Base-by-base conservation (phyloP, 1,284 basidiomycete species). In the Ceratobasidium sp. region DNA sequence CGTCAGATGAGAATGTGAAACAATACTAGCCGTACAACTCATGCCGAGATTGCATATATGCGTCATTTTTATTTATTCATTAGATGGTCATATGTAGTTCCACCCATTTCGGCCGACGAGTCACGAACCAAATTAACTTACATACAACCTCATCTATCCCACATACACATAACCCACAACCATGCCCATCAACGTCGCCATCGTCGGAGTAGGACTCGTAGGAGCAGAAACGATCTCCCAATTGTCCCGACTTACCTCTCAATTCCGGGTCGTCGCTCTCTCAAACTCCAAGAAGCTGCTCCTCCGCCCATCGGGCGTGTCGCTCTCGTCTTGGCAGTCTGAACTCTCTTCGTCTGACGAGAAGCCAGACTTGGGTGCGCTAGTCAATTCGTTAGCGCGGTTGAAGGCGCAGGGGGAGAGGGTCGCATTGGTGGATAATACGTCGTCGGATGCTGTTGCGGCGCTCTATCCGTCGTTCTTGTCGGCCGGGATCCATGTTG, bases 361-460 rank as follows among this genome's bases (percentile, higher is more conserved):
- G 15, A 79, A 82, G 1, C 81, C 85, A 33, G 82, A 84, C 73
- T 80, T 91, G 7, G 79, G 83, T 1, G 82, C 71, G 9, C 85
- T 87, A 77, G 86, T 86, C 57, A 81, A 81, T 44, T 83, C 86
- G 76, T 85, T 90, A 33, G 81, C 83, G 24, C 80, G 79, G 7
- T 81, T 88, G 66, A 86, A 87, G 65, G 83, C 80, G 57, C 84
- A 82, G 73, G 83, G 83, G 29, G 86, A 87, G 75, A 89, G 88
- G 71, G 91, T 93, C 41, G 91, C 94, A 2, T 83, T 99, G 24
- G 93, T 99, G 75, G 97, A 99, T 84, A 98, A 97, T 82, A 99
- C 98, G 0, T 94, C 96, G 0, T 92, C 93, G 50, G 93, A 97
- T 65, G 86, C 85, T 19, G 89, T 99, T 47, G 97, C 97, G 1